Conservation (phyloP, 352 stramenopile genomes). For the Blastocystis sp. region DNA sequence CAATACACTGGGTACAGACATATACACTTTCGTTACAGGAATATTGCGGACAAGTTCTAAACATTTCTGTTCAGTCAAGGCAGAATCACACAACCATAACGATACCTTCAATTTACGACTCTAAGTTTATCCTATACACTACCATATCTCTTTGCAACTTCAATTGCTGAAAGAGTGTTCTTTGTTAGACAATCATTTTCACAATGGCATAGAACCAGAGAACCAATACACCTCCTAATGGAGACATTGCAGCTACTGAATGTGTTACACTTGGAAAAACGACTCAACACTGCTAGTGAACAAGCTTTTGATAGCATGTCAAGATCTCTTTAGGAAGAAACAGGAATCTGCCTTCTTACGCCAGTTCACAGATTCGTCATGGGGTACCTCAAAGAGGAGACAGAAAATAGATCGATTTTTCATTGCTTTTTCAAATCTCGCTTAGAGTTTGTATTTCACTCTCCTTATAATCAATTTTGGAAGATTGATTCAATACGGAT, state of each 20-base stretch:
- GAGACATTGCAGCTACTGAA: too few species aligned
- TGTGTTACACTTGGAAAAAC: too few species aligned
- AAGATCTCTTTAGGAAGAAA: too few species aligned
- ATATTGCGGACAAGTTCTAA: neutral
- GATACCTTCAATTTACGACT: neutral
- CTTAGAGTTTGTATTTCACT: neutral
- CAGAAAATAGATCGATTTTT: neutral
- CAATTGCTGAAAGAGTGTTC: conserved; percentile 53
- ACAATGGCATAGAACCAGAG: neutral
- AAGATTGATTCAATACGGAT: neutral
- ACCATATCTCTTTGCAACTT: conserved; percentile 31
- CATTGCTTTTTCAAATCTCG: neutral
- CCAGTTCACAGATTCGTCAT: too few species aligned
- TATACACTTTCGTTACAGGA: neutral
- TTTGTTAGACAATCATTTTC: neutral
- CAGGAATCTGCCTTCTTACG: too few species aligned
- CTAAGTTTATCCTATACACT: neutral
- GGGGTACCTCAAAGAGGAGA: too few species aligned
- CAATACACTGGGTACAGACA: neutral
- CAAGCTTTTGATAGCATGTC: too few species aligned
- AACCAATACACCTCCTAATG: neutral
- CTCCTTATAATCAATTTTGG: neutral
- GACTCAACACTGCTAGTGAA: too few species aligned
- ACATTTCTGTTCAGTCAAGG: neutral
- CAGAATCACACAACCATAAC: conserved; percentile 6